A percentile compares a stretch with the other conserved stretches of the same genome.
Evolutionary conservation across 2,329 filamentous ascomycete species (phyloP).

Genomic region (Neoarthrinium moseri): DNA sequence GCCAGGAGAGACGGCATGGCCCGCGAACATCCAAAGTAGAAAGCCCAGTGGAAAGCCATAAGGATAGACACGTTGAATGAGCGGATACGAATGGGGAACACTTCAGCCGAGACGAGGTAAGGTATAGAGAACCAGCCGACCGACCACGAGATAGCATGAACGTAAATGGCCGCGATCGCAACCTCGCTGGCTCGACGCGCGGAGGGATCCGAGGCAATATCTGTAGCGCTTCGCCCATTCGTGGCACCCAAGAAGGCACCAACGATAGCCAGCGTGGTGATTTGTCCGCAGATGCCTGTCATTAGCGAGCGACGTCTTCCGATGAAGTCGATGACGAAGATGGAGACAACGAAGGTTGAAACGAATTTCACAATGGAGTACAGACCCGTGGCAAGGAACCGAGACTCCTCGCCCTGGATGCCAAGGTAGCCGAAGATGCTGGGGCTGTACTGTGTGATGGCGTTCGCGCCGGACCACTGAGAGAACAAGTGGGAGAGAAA

Average conservation of each 20-base stretch:
- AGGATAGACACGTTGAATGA: conserved; percentile 37
- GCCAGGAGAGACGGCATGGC: conserved; percentile 32
- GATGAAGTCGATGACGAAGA: conserved; percentile 20
- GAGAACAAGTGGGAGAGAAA: conserved; percentile 26
- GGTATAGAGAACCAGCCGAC: conserved; percentile 47
- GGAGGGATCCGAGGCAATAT: conserved; percentile 15
- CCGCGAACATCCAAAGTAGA: conserved; percentile 31
- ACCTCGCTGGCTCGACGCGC: conserved; percentile 31
- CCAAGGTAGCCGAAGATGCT: conserved; percentile 62
- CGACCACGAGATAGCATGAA: conserved; percentile 42
- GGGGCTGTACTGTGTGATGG: conserved; percentile 74
- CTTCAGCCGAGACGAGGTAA: conserved; percentile 43
- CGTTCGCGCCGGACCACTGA: conserved; percentile 45
- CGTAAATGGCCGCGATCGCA: conserved; percentile 41
- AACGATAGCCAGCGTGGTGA: conserved; percentile 26
- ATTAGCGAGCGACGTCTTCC: conserved; percentile 29
- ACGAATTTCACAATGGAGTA: conserved; percentile 75
- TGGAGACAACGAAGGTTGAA: conserved; percentile 57
- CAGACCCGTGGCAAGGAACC: conserved; percentile 65
- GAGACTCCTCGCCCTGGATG: conserved; percentile 41
- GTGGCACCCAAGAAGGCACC: conserved; percentile 29
- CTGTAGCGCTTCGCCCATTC: conserved; percentile 18
- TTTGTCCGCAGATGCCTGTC: conserved; percentile 30
- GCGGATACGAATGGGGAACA: conserved; percentile 41
- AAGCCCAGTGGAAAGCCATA: conserved; percentile 42